phyloP scores from a whole-genome alignment of 768 basidiomycete species.

The Panaeolus cyanescens region DNA sequence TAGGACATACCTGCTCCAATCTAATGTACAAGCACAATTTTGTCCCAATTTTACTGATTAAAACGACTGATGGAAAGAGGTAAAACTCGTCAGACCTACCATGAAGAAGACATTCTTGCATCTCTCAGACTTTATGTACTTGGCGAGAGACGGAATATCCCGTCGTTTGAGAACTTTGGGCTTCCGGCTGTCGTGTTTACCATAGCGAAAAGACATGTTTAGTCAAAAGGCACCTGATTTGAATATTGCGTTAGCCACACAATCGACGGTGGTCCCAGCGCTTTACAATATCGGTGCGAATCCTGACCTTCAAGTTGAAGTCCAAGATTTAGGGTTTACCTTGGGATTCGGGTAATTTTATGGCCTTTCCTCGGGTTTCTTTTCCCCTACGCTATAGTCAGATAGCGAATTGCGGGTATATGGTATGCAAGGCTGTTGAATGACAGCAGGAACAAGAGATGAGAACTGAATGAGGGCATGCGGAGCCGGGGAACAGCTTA shows the following conservation, averaged over 20 bases:
- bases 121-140: constrained; percentile 67
- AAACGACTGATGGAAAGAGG: too few species aligned
- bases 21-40: constrained; percentile 34
- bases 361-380: neutral
- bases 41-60: too few species aligned
- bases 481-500: neutral
- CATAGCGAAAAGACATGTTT: neutral
- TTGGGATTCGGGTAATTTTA: neutral
- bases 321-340: neutral
- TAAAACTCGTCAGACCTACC: constrained; percentile 40
- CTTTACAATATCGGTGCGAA: too few species aligned
- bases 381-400: neutral
- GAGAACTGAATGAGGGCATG: too few species aligned
- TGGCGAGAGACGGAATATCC: constrained; percentile 45
- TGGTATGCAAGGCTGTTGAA: neutral
- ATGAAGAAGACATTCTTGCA: constrained; percentile 75
- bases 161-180: constrained; percentile 27
- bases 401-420: neutral
- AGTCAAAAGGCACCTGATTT: neutral
- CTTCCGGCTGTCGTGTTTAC: constrained; percentile 9
- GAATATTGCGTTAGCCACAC: neutral
- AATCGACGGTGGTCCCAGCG: too few species aligned
- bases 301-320: too few species aligned
- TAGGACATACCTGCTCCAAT: constrained; percentile 62
- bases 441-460: neutral